These are phyloP conservation scores for Aschersonia sp. DNA, from an alignment of 2,329 filamentous ascomycete species.

Conservation along the genomic window DNA sequence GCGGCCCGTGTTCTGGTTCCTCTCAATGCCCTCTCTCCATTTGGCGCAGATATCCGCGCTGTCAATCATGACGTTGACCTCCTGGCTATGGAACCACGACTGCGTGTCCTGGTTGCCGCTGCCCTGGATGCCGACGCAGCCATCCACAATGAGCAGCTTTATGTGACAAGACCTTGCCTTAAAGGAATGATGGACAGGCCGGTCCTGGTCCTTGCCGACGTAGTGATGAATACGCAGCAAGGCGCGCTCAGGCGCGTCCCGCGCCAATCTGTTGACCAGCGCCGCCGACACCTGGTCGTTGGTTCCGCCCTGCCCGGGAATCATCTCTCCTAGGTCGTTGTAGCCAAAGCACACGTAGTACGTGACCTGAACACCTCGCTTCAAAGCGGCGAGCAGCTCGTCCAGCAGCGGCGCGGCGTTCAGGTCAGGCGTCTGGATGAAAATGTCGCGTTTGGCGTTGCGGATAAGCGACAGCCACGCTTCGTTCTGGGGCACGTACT, in stretches of 20 bases:
- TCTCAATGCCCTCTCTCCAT: constrained; percentile 47
- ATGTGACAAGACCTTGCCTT: constrained; percentile 60
- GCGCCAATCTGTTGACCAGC: constrained; percentile 39
- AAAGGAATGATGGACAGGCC: constrained; percentile 50
- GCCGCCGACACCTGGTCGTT: constrained; percentile 56
- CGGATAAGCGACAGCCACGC: constrained; percentile 57
- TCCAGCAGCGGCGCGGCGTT: constrained; percentile 56
- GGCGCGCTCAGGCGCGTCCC: constrained; percentile 17
- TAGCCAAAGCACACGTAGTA: constrained; percentile 67
- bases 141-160: constrained; percentile 64
- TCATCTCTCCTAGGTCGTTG: constrained; percentile 63
- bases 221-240: constrained; percentile 53
- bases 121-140: constrained; percentile 53
- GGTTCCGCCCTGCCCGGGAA: constrained; percentile 61
- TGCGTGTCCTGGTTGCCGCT: constrained; percentile 74
- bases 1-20: constrained; percentile 51
- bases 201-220: constrained; percentile 57
- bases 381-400: constrained; percentile 48
- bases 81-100: constrained; percentile 64
- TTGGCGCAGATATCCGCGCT: constrained; percentile 41
- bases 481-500: constrained; percentile 59
- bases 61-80: constrained; percentile 65
- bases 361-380: constrained; percentile 51
- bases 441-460: constrained; percentile 48
- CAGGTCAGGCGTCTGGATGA: constrained; percentile 66